Base-by-base conservation (phyloP, 106 monocot species). In the Narthecium ossifragum region DNA sequence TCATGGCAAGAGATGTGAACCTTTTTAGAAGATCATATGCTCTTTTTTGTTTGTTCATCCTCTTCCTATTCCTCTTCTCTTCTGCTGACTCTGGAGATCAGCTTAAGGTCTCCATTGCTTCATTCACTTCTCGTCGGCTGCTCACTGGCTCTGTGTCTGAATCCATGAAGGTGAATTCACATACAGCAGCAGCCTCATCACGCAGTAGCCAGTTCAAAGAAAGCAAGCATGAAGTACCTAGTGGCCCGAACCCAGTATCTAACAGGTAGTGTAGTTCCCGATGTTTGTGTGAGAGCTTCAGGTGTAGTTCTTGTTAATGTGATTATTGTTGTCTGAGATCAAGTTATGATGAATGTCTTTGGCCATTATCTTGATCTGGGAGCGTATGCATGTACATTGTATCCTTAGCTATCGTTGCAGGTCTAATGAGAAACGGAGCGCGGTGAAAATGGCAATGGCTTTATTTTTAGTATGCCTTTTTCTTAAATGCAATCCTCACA, bases 141-240 rank as follows among this genome's bases (percentile, higher is more conserved):
- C 29, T 69, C 27, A 61, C 60, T 34, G 17, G 33, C 46, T 47
- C 55, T 20, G 4, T 38, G 1, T 38, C 69, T 32, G 38, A 48
- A 25, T 56, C 61, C 23, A 64, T 64, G 64, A 30, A 76, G 31
- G 6, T 34, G 28, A 53, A 51, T 47, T 28, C 23, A 25, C 40
- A 32, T 12, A 23, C 33, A n/a, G n/a, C n/a, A n/a, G n/a, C n/a
- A n/a, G n/a, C n/a, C n/a, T n/a, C n/a, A n/a, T n/a, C 14, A 2
- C 14, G 39, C 1, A 10, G 31, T 53, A 32, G 5, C 21, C 56
- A 56, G 38, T 53, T 73, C 20, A 57, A 63, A 27, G 62, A 46
- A 7, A 51, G 33, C 60, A 68, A 67, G 48, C 78, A 78, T 63
- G 78, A 78, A 53, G 78, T 78, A 38, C 77, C 77, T 61, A 77